Conservation (phyloP, 305 asterid species). For the Fraxinus latifolia region DNA sequence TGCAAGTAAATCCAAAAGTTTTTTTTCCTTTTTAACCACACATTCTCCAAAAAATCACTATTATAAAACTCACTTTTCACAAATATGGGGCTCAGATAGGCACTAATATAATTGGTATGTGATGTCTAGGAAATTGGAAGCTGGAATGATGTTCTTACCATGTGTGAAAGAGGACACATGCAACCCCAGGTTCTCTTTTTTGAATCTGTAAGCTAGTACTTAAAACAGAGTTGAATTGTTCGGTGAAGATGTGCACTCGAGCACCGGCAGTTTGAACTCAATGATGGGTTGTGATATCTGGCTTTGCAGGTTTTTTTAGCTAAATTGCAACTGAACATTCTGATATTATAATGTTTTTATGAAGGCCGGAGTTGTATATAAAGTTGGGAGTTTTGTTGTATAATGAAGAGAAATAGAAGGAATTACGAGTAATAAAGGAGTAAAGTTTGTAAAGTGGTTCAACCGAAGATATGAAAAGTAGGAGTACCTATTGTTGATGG, state of each 20-base stretch:
- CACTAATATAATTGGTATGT: conserved; percentile 1
- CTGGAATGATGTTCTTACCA: conserved; percentile 78
- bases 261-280: conserved; percentile 1
- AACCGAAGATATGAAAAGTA: background rate
- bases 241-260: conserved; percentile 9
- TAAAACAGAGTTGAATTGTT: conserved; percentile 12
- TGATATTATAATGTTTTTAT: background rate
- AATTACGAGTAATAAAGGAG: conserved; percentile 12
- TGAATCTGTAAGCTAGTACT: conserved; percentile 65
- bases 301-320: background rate
- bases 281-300: background rate
- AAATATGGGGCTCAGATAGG: too few relatives aligned
- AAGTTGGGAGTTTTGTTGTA: conserved; percentile 19
- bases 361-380: background rate
- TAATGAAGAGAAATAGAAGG: conserved; percentile 20
- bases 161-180: conserved; percentile 85
- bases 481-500: background rate
- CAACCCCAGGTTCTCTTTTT: conserved; percentile 92
- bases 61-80: too few relatives aligned
- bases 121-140: conserved; percentile 63
- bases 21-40: too few relatives aligned
- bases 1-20: too few relatives aligned
- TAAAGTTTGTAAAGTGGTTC: conserved; percentile 23
- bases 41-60: too few relatives aligned
- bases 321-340: background rate